Evolutionary conservation across 805 yeast genomes (phyloP).

Genomic region (Candida chilensis): DNA sequence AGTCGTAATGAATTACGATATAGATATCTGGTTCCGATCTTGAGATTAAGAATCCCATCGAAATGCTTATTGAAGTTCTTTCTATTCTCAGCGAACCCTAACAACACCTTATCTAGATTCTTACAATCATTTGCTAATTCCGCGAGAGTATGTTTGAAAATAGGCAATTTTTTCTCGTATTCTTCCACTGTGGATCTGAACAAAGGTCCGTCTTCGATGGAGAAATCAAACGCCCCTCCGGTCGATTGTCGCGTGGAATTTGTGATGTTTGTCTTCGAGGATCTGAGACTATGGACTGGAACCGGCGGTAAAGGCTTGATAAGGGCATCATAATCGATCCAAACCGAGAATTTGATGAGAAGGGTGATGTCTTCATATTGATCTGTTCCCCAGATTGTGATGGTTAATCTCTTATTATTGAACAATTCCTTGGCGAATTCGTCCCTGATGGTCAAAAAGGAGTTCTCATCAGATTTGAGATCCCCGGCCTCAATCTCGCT

Average conservation of each 20-base stretch:
- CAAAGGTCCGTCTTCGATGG: constrained; percentile 33
- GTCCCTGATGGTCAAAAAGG: not conserved
- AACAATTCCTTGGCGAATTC: not conserved
- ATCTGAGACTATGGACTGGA: not conserved
- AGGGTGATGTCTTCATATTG: not conserved
- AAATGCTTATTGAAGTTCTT: constrained; percentile 14
- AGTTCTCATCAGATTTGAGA: no score
- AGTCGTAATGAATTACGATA: constrained; percentile 8
- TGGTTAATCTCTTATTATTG: not conserved
- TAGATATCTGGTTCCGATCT: constrained; percentile 7
- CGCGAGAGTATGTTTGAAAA: constrained; percentile 13
- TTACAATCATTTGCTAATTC: constrained; percentile 20
- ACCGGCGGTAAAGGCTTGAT: not conserved
- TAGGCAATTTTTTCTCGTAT: constrained; percentile 21
- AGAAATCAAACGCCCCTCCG: constrained; percentile 19
- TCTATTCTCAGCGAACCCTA: constrained; percentile 10
- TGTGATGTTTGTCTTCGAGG: not conserved
- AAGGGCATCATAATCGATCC: not conserved
- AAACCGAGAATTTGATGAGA: not conserved
- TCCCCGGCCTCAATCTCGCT: not conserved
- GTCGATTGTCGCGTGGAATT: not conserved
- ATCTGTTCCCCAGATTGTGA: constrained; percentile 1
- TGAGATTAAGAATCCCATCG: constrained; percentile 10
- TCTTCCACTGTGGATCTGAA: constrained; percentile 19
- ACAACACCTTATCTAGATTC: constrained; percentile 15